Conservation (phyloP, 2,329 filamentous ascomycete species). For the Tolypocladium ovalisporum region DNA sequence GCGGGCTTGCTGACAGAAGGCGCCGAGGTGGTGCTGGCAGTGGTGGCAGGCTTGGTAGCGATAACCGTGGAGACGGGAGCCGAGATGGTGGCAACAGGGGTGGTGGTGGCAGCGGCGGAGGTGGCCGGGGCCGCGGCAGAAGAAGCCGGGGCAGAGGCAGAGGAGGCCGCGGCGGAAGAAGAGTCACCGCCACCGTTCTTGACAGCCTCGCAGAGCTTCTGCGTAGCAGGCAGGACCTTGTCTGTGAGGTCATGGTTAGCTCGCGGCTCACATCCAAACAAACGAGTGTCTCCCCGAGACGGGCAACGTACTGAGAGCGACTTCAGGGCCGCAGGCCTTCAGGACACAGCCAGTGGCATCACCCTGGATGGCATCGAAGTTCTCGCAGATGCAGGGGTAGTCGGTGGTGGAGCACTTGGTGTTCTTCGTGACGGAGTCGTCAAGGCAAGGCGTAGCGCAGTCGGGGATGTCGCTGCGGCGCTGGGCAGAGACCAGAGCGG, state of each 20-base stretch:
- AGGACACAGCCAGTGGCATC: slow-evolving; percentile 17
- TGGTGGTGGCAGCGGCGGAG: not conserved
- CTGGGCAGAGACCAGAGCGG: slow-evolving; percentile 23
- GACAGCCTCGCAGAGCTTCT: slow-evolving; percentile 10
- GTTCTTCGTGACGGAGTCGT: slow-evolving; percentile 15
- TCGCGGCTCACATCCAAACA: not conserved
- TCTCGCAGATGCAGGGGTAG: slow-evolving; percentile 14
- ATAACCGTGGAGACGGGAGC: slow-evolving; percentile 4
- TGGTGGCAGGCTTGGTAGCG: slow-evolving; percentile 3
- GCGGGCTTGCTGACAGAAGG: slow-evolving; percentile 5
- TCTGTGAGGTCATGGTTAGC: slow-evolving; percentile 7
- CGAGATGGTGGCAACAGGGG: not conserved
- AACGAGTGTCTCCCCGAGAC: not conserved
- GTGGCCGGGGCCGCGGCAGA: not conserved
- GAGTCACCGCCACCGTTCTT: not conserved
- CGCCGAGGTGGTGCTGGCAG: slow-evolving; percentile 4
- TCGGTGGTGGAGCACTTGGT: slow-evolving; percentile 15
- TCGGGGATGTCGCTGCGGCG: slow-evolving; percentile 21
- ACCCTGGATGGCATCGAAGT: slow-evolving; percentile 13
- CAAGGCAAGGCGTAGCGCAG: slow-evolving; percentile 27
- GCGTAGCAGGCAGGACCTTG: slow-evolving; percentile 18
- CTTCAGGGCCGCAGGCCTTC: slow-evolving; percentile 15
- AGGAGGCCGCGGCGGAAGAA: not conserved
- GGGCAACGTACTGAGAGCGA: slow-evolving; percentile 17
- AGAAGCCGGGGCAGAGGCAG: not conserved